Evolutionary conservation across 176 grass and related monocot species (phyloP), one percentile per base, ranked within the genome.

Genomic region (Tillandsia fasciculata): DNA sequence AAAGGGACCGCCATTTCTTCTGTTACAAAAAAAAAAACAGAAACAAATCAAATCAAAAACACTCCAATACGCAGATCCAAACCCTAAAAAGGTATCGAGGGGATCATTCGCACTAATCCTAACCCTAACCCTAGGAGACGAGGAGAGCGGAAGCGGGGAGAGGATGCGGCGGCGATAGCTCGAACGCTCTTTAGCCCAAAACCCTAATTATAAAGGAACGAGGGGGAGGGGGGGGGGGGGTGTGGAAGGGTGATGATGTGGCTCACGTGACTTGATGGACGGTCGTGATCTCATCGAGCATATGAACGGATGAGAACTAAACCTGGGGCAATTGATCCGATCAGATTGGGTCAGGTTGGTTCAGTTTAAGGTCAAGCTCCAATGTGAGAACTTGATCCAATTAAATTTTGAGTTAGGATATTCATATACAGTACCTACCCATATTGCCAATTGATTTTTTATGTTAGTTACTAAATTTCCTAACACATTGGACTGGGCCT

Each of bases 1-100:
- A 88, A 52, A 9, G 89, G 89, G 11, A 88, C 85, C 73, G 85
- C 89, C 89, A 92, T 88, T 76, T 85, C 64, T 33, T 8, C 74
- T 10, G 1, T 24, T 24, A n/a, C n/a, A 20, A 20, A 20, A 61
- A 26, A 18, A 47, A 9, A 20, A 61, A 22, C 15, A 14, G 20
- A 59, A 59, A 14, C n/a, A 59, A 59, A 59, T 56, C 56, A 10
- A 20, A 61, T 61, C 56, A 61, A 61, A 61, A 14, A 22, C 56
- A 9, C 5, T 18, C 13, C 15, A 61, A 61, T 23, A 7, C 17
- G 10, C 10, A 15, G 22, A 18, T 18, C 15, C 56, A 18, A 61
- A n/a, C 9, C 22, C n/a, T 14, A 61, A 61, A 61, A 15, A 56
- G 53, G 33, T 42, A 42, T 42, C 1, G 33, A 42, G 33, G 33